Evolutionary conservation across 441 rosid species (phyloP).

Genomic region (Arabidopsis lyrata): DNA sequence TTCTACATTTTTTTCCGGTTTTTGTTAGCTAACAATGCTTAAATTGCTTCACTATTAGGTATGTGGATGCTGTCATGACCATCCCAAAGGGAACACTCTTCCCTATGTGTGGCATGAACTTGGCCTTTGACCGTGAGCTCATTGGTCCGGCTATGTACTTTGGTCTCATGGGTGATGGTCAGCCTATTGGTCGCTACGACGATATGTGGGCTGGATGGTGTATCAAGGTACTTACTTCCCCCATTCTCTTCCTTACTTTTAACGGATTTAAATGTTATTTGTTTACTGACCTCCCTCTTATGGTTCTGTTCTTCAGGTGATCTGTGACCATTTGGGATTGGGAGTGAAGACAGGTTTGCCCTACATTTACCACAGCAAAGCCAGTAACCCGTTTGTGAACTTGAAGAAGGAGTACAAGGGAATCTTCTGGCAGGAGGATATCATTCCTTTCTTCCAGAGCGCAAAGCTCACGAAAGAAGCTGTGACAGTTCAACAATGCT

Average conservation of each 20-base stretch:
- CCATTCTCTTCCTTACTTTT: background rate
- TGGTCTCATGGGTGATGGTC: slow-evolving; percentile 98
- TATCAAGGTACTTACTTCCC: slow-evolving; percentile 57
- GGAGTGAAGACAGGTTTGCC: slow-evolving; percentile 96
- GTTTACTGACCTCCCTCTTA: background rate
- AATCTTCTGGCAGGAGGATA: slow-evolving; percentile 84
- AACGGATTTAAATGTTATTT: background rate
- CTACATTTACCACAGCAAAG: slow-evolving; percentile 96
- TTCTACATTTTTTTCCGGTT: background rate
- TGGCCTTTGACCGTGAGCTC: slow-evolving; percentile 85
- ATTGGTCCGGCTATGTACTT: slow-evolving; percentile 96
- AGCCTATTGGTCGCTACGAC: slow-evolving; percentile 91
- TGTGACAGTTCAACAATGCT: slow-evolving; percentile 83
- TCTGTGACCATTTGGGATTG: slow-evolving; percentile 83
- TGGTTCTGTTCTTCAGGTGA: slow-evolving; percentile 52
- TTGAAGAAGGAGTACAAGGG: slow-evolving; percentile 53
- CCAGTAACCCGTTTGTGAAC: slow-evolving; percentile 92
- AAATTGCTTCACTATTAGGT: slow-evolving; percentile 45
- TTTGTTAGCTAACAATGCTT: slow-evolving; percentile 11
- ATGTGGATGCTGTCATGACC: slow-evolving; percentile 88
- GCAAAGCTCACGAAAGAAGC: slow-evolving; percentile 76
- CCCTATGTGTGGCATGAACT: slow-evolving; percentile 98
- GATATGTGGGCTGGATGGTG: slow-evolving; percentile 99
- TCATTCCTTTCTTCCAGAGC: slow-evolving; percentile 88
- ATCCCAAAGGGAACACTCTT: slow-evolving; percentile 90